A percentile compares a stretch with the other conserved stretches of the same genome.
Conservation (phyloP, 2,329 filamentous ascomycete species). For the Pestalotiopsis sp. region DNA sequence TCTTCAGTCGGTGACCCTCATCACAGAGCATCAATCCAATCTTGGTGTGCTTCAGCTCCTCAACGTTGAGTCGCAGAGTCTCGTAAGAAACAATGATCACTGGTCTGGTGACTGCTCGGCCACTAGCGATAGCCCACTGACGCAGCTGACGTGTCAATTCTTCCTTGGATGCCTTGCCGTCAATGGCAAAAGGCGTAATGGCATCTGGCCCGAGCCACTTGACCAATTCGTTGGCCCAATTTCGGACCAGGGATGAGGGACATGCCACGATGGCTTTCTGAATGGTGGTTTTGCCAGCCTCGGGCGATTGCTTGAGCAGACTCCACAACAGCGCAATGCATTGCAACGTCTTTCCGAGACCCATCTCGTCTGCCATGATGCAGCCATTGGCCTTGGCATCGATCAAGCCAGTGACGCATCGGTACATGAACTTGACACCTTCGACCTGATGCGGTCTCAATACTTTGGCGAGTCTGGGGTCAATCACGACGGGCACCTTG, state of each 20-base stretch:
- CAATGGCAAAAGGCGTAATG: constrained; percentile 90
- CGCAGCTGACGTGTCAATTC: constrained; percentile 87
- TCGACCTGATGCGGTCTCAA: constrained; percentile 96
- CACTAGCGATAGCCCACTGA: constrained; percentile 92
- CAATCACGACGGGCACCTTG: constrained; percentile 95
- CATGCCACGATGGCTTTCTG: constrained; percentile 97
- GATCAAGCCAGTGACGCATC: constrained; percentile 91
- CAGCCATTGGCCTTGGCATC: constrained; percentile 93
- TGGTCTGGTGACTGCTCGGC: constrained; percentile 85
- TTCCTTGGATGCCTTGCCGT: constrained; percentile 94
- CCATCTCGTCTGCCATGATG: constrained; percentile 99
- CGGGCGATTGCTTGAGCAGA: constrained; percentile 89
- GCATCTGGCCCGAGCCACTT: constrained; percentile 97
- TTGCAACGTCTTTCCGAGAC: constrained; percentile 93
- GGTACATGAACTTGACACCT: constrained; percentile 96
- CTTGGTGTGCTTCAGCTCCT: constrained; percentile 84
- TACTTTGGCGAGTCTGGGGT: constrained; percentile 85
- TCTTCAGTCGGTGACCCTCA: constrained; percentile 95
- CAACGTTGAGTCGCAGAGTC: constrained; percentile 86
- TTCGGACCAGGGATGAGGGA: constrained; percentile 92
- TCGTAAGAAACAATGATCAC: constrained; percentile 99
- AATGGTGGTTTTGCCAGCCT: constrained; percentile 91
- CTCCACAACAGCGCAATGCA: constrained; percentile 98
- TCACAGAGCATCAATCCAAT: constrained; percentile 95
- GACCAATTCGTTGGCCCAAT: constrained; percentile 95